Percentiles rank a stretch among this genome's conserved stretches.
phyloP scores from a whole-genome alignment of 495 filamentous ascomycete species.

The Filosporella fistucella region DNA sequence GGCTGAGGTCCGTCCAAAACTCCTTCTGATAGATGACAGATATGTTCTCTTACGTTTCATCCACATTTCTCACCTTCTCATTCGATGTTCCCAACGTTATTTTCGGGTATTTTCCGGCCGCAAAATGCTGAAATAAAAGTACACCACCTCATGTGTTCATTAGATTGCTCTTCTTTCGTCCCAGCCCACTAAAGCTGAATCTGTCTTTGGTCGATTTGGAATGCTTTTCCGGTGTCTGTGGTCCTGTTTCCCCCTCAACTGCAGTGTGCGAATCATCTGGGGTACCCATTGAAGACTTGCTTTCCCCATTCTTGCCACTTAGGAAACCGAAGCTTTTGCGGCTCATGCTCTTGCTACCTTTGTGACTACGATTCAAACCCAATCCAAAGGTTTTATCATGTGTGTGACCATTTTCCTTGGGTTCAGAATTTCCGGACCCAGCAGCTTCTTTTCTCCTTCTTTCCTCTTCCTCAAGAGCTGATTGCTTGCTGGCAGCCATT shows the following conservation, averaged over 20 bases:
- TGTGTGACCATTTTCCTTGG: slow-evolving; percentile 17
- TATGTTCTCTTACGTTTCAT: too few relatives aligned
- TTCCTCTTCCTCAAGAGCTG: slow-evolving; percentile 42
- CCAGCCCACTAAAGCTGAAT: slow-evolving; percentile 51
- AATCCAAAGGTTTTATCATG: slow-evolving; percentile 7
- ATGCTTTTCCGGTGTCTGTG: slow-evolving; percentile 23
- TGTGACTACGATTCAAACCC: slow-evolving; percentile 15
- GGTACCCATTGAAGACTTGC: slow-evolving; percentile 9
- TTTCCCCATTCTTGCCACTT: slow-evolving; percentile 28
- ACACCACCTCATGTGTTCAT: slow-evolving; percentile 34
- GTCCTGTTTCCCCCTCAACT: slow-evolving; percentile 20
- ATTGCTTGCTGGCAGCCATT: slow-evolving; percentile 49
- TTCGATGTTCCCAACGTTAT: too few relatives aligned
- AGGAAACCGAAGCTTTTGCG: slow-evolving; percentile 31
- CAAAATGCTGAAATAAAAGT: too few relatives aligned
- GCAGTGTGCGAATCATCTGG: slow-evolving; percentile 13
- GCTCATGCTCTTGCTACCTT: slow-evolving; percentile 58
- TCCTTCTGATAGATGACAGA: too few relatives aligned
- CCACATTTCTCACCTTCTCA: too few relatives aligned
- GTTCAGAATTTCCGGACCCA: neutral
- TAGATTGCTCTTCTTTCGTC: slow-evolving; percentile 53
- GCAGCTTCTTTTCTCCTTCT: slow-evolving; percentile 32
- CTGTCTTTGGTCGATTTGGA: slow-evolving; percentile 35
- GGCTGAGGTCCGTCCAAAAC: too few relatives aligned
- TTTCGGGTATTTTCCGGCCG: too few relatives aligned